Percentiles rank a stretch among this genome's conserved stretches.
Evolutionary conservation across 176 grass and related monocot genomes (phyloP).

Genomic region (Bromus sterilis): DNA sequence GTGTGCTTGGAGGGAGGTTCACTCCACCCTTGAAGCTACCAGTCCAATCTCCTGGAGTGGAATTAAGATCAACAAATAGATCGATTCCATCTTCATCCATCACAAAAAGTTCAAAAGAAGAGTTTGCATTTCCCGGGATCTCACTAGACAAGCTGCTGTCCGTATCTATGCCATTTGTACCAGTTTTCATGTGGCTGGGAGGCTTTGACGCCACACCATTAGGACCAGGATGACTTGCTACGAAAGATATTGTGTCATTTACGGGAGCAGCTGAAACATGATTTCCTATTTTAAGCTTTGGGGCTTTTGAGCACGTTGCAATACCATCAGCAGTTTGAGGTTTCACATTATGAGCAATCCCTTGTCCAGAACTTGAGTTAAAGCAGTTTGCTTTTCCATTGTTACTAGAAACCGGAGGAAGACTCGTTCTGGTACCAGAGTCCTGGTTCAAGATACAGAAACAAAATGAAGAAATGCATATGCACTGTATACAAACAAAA

Average conservation of each 20-base stretch:
- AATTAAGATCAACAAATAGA: conserved; percentile 77
- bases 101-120: conserved; percentile 69
- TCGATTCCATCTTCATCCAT: conserved; percentile 69
- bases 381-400: conserved; percentile 29
- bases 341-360: conserved; percentile 21
- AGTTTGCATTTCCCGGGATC: conserved; percentile 21
- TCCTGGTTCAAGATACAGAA: conserved; percentile 36
- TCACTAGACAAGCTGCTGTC: conserved; percentile 23
- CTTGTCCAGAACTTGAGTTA: conserved; percentile 18
- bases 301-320: conserved; percentile 20
- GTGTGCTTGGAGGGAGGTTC: conserved; percentile 15
- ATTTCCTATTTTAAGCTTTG: conserved; percentile 22
- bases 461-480: conserved; percentile 12
- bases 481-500: conserved; percentile 2
- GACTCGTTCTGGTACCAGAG: conserved; percentile 12
- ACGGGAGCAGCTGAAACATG: conserved; percentile 11
- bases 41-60: conserved; percentile 43
- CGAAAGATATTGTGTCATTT: conserved; percentile 6
- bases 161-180: conserved; percentile 25
- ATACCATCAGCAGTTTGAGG: conserved; percentile 17
- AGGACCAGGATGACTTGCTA: conserved; percentile 10
- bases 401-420: conserved; percentile 31
- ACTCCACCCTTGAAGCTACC: conserved; percentile 53
- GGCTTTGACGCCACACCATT: conserved; percentile 4
- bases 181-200: background rate